A percentile compares a stretch with the other conserved stretches of the same genome.
Conservation (phyloP, 2,329 filamentous ascomycete genomes). For the Xylaria sp. region DNA sequence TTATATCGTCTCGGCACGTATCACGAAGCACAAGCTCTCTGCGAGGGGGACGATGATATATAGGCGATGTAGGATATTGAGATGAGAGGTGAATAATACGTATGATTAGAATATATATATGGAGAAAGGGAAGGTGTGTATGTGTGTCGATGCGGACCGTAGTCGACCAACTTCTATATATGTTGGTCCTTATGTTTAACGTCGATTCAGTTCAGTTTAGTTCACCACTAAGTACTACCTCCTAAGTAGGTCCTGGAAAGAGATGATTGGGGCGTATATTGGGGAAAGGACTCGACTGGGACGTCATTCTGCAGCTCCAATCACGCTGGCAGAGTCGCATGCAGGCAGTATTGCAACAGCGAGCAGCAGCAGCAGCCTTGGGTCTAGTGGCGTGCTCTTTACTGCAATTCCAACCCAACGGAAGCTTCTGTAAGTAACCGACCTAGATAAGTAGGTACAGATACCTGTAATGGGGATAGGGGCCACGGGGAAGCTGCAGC, state of each 20-base stretch:
- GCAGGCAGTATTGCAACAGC: constrained; percentile 3
- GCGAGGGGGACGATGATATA: neutral
- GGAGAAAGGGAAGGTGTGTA: neutral
- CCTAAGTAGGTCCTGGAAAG: too few species aligned
- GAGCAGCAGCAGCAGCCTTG: too few species aligned
- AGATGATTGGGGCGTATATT: neutral
- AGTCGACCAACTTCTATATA: neutral
- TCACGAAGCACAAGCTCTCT: neutral
- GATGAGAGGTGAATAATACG: neutral
- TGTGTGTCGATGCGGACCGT: neutral
- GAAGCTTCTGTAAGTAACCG: too few species aligned
- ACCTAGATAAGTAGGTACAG: too few species aligned
- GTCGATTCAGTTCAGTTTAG: neutral
- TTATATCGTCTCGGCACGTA: neutral
- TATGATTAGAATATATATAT: neutral
- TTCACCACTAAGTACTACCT: too few species aligned
- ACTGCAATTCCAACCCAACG: too few species aligned
- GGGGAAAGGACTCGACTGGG: neutral
- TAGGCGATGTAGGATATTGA: neutral
- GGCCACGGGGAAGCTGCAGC: neutral
- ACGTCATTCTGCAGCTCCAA: constrained; percentile 23
- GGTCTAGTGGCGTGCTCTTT: too few species aligned
- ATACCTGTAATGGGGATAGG: neutral
- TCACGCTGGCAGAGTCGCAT: constrained; percentile 21
- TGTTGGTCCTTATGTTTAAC: neutral